These are phyloP conservation scores for Cicer bijugum DNA, from an alignment of 306 rosid genomes.

Conservation along the genomic window DNA sequence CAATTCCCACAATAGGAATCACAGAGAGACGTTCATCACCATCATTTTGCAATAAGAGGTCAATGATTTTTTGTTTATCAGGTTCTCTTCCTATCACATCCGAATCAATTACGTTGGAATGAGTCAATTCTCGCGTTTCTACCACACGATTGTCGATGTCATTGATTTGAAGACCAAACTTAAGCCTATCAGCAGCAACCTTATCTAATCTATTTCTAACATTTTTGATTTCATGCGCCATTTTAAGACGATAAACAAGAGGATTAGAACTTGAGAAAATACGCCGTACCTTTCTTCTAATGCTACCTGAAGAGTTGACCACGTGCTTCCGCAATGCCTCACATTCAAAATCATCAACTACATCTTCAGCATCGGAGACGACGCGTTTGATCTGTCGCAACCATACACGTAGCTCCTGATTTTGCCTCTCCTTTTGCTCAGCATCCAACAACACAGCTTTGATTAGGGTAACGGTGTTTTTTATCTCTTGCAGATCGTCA, in stretches of 20 bases:
- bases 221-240: too few relatives aligned
- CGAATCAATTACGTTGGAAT: too few relatives aligned
- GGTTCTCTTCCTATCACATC: too few relatives aligned
- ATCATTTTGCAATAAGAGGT: neutral
- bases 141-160: neutral
- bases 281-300: neutral
- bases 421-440: neutral
- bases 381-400: neutral
- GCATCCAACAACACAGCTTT: neutral
- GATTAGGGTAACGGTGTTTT: neutral
- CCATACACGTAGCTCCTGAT: neutral
- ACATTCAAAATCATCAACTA: neutral
- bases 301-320: neutral
- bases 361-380: neutral
- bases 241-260: too few relatives aligned
- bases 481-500: neutral
- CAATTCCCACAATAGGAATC: slow-evolving; percentile 45
- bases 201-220: neutral
- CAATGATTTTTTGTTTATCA: too few relatives aligned
- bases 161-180: slow-evolving; percentile 19
- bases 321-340: neutral
- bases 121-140: slow-evolving; percentile 1
- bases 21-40: neutral
- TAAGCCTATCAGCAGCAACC: slow-evolving; percentile 16
- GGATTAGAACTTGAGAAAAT: slow-evolving; percentile 3